These are phyloP conservation scores for Chlamydomonas reinhardtii DNA, from an alignment of 163 green algal genomes.

Conservation along the genomic window DNA sequence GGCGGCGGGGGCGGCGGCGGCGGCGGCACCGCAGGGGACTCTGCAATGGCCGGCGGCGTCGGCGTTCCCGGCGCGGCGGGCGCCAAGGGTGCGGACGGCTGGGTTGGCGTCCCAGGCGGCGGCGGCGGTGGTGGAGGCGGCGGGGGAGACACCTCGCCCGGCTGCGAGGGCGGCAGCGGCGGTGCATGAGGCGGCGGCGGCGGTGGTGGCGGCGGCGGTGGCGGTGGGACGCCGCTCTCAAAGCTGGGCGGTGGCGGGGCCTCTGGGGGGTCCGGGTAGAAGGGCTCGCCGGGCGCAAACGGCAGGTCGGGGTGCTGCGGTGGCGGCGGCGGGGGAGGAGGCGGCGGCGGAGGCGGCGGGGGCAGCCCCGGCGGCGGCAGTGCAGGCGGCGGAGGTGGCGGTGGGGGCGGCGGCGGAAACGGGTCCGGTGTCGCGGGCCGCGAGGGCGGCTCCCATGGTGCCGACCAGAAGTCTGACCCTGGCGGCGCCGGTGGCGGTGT, in stretches of 20 bases:
- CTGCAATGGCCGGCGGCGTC: background rate
- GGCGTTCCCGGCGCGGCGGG: background rate
- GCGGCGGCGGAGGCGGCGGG: background rate
- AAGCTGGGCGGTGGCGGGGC: background rate
- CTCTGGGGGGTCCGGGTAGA: background rate
- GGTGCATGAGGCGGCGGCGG: constrained; percentile 21
- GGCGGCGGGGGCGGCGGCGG: background rate
- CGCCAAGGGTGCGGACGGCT: background rate
- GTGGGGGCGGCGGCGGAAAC: background rate
- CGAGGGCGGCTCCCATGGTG: background rate
- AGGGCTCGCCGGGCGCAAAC: background rate
- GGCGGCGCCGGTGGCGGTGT: background rate
- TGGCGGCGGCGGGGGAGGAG: background rate
- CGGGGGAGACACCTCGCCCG: background rate
- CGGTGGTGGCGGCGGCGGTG: constrained; percentile 5
- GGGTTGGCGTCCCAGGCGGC: background rate
- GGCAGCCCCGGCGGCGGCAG: background rate
- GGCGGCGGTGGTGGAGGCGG: constrained; percentile 14
- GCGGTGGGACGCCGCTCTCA: background rate
- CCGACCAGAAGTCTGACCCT: background rate
- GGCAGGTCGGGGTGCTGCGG: background rate
- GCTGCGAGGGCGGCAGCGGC: background rate
- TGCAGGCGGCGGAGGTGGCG: background rate
- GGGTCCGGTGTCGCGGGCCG: background rate
- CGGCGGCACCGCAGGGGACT: background rate